These are phyloP conservation scores for Cryptococcus deneoformans DNA, from an alignment of 1,284 basidiomycete genomes.

Conservation along the genomic window DNA sequence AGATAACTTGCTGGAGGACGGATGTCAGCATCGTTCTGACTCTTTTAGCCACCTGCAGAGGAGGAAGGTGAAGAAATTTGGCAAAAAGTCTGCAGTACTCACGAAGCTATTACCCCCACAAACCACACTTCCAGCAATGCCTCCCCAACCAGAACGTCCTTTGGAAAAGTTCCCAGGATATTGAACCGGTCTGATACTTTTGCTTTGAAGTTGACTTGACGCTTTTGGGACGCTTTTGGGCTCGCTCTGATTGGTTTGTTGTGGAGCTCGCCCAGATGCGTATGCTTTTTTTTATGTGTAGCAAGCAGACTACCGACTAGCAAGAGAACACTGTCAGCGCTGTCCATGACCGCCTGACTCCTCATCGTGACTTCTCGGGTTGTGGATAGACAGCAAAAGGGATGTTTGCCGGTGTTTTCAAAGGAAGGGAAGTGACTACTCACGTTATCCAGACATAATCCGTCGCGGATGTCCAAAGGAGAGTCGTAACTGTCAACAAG, in stretches of 20 bases:
- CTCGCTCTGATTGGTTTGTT: no score
- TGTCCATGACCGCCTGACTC: neutral
- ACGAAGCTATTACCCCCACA: no score
- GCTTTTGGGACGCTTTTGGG: neutral
- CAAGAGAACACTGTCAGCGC: neutral
- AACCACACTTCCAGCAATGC: no score
- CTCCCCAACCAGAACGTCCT: no score
- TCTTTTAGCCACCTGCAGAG: no score
- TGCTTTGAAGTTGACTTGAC: neutral
- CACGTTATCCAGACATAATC: conserved; percentile 1
- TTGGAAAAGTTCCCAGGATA: neutral
- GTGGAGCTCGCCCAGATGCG: no score
- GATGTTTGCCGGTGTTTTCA: neutral
- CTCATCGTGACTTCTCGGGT: neutral
- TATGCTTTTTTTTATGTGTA: neutral
- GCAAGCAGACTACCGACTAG: neutral
- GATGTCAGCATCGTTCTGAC: no score
- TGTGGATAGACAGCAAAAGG: neutral
- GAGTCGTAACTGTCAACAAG: no score
- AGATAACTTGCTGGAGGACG: no score
- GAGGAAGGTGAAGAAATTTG: no score
- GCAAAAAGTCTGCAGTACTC: no score
- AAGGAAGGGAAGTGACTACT: neutral
- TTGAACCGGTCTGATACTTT: neutral
- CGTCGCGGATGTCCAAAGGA: neutral